phyloP scores from a whole-genome alignment of 225 moss, liverwort and hornwort genomes.

The Straminergon stramineum region DNA sequence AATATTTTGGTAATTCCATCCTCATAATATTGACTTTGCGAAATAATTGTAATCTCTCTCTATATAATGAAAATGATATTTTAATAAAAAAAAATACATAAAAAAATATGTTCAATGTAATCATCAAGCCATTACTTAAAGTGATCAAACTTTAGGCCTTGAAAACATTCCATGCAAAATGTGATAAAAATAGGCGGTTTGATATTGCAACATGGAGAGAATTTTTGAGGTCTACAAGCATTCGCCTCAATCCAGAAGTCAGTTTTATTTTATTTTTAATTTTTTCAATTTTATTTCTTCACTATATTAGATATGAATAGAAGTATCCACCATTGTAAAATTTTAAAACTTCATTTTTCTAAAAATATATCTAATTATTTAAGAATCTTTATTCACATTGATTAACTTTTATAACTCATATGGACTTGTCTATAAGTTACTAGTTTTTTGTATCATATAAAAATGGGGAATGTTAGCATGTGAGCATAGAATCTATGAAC shows the following conservation, averaged over 20 bases:
- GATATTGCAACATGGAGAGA: slow-evolving; percentile 39
- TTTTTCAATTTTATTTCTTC: background rate
- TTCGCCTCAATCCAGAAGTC: slow-evolving; percentile 83
- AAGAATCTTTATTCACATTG: background rate
- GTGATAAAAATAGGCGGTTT: slow-evolving; percentile 15
- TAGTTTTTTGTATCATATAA: too few species aligned
- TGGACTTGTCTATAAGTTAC: rapidly evolving
- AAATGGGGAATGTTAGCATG: too few species aligned
- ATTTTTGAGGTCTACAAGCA: slow-evolving; percentile 26
- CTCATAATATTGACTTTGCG: background rate
- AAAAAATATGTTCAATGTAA: background rate
- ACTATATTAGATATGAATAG: too few species aligned
- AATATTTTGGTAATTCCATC: background rate
- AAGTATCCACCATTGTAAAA: rapidly evolving
- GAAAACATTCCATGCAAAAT: slow-evolving; percentile 22
- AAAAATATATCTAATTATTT: too few species aligned
- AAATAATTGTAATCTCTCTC: background rate
- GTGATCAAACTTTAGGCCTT: background rate
- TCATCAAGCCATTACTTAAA: background rate
- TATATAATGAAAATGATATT: too few species aligned
- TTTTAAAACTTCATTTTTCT: too few species aligned
- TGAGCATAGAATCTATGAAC: too few species aligned
- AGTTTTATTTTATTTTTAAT: background rate
- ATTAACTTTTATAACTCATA: too few species aligned
- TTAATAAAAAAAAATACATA: background rate